Evolutionary conservation across 352 stramenopile species (phyloP), one percentile per base, ranked within the genome.

Genomic region (Pythium sukuiense): DNA sequence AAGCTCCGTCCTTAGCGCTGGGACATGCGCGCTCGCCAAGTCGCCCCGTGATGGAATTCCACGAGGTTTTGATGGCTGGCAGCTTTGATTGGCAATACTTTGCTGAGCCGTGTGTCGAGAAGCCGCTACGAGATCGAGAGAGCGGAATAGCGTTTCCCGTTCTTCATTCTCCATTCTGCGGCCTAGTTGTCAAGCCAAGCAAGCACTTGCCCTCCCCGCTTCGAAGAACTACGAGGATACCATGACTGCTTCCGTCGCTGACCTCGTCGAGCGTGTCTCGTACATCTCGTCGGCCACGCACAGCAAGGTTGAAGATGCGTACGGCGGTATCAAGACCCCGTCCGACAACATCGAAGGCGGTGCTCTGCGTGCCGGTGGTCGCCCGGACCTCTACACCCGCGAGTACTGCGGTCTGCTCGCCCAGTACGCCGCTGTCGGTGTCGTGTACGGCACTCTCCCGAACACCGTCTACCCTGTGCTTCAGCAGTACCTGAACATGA

Each of bases 281-380:
- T 49, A 49, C 41, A 49, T 49, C 41, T 49, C 41, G 41, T 49
- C 41, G 41, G 41, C 41, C 11, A 49, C 41, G 14, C 24, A 49
- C 14, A 18, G 14, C 41, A 49, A 49, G 41, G 41, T 4, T 8
- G 41, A 49, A 13, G 41, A 49, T 26, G 41, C 41, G 14, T 49
- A 49, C 41, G 14, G 14, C 41, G 18, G 14, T 26, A 24, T 49
- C 41, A 49, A 26, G 41, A 49, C 41, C 3, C 41, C 41, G 12
- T 24, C 14, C 13, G 41, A 49, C 41, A 8, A 26, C 13, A 26
- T 49, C 41, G 41, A 49, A 26, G 41, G 41, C 14, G 41, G 41
- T 26, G 41, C 41, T 6, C 41, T 49, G 41, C 41, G n/a, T n/a
- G n/a, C n/a, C n/a, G n/a, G n/a, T n/a, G n/a, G n/a, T n/a, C n/a